Conservation (phyloP, 129 eudicot species). For the Pseudognaphalium luteoalbum region DNA sequence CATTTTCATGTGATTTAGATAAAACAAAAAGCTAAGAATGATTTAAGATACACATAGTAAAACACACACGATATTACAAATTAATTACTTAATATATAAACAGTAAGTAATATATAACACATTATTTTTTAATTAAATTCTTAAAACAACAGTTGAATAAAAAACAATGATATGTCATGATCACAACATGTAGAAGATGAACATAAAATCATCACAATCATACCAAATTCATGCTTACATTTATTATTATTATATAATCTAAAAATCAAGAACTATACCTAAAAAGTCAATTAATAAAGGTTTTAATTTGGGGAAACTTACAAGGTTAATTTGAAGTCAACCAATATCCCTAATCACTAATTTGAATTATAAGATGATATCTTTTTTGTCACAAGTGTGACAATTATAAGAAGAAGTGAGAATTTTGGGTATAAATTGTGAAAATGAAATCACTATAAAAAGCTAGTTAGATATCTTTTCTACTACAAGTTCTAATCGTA, state of each 20-base stretch:
- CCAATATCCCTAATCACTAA: not conserved
- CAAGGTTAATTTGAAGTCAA: not conserved
- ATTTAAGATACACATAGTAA: too few relatives aligned
- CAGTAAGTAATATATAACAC: too few relatives aligned
- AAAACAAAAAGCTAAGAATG: too few relatives aligned
- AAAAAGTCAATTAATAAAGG: not conserved
- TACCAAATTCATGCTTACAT: too few relatives aligned
- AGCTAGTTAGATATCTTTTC: too few relatives aligned
- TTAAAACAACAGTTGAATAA: not conserved
- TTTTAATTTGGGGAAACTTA: conserved; percentile 17
- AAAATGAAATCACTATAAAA: too few relatives aligned
- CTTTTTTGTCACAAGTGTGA: not conserved
- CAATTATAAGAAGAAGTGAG: not conserved
- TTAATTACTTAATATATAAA: too few relatives aligned
- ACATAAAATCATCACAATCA: not conserved
- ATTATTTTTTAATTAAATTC: too few relatives aligned
- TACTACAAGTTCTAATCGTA: too few relatives aligned
- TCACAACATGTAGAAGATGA: not conserved
- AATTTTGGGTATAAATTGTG: not conserved
- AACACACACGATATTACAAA: too few relatives aligned
- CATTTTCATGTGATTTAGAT: not conserved
- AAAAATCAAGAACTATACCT: too few relatives aligned
- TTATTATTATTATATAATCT: too few relatives aligned
- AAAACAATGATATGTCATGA: not conserved
- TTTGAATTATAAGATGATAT: not conserved